Conservation (phyloP, 495 filamentous ascomycete genomes). For the Penicillium antarcticum region DNA sequence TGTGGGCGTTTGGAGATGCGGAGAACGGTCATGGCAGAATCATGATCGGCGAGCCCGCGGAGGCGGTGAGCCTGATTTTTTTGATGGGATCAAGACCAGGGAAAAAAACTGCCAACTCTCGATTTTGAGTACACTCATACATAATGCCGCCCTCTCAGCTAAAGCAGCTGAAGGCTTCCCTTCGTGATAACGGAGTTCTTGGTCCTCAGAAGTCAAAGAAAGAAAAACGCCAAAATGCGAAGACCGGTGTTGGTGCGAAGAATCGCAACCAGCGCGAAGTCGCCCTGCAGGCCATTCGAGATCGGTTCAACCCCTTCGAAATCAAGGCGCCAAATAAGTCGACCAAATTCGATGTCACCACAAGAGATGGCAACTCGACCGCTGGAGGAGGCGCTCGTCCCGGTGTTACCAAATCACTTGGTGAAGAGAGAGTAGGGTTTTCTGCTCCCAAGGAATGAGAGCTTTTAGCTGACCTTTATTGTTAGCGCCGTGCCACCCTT, state of each 20-base stretch:
- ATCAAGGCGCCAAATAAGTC: slow-evolving; percentile 66
- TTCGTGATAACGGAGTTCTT: slow-evolving; percentile 81
- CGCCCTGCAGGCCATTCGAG: slow-evolving; percentile 78
- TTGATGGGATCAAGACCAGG: slow-evolving; percentile 13
- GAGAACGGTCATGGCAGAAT: slow-evolving; percentile 36
- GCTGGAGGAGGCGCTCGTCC: slow-evolving; percentile 60
- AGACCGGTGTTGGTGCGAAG: slow-evolving; percentile 55
- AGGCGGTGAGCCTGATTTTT: slow-evolving; percentile 37
- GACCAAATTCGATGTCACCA: slow-evolving; percentile 74
- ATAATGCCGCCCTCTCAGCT: slow-evolving; percentile 92
- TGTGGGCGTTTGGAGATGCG: slow-evolving; percentile 23
- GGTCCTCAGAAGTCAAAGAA: slow-evolving; percentile 91
- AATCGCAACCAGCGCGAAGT: slow-evolving; percentile 70
- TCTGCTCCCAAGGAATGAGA: not conserved
- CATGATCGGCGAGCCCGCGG: slow-evolving; percentile 4
- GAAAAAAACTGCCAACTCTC: slow-evolving; percentile 19
- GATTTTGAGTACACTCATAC: slow-evolving; percentile 7
- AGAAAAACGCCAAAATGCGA: slow-evolving; percentile 71
- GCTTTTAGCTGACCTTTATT: slow-evolving; percentile 3
- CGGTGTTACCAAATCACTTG: slow-evolving; percentile 76
- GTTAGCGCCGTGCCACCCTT: slow-evolving; percentile 71
- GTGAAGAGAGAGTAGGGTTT: slow-evolving; percentile 74
- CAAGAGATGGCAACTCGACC: slow-evolving; percentile 46
- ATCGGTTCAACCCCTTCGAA: slow-evolving; percentile 97
- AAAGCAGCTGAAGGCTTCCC: slow-evolving; percentile 87